Evolutionary conservation across 345 rosid species (phyloP).

Genomic region (Aquilaria malaccensis): DNA sequence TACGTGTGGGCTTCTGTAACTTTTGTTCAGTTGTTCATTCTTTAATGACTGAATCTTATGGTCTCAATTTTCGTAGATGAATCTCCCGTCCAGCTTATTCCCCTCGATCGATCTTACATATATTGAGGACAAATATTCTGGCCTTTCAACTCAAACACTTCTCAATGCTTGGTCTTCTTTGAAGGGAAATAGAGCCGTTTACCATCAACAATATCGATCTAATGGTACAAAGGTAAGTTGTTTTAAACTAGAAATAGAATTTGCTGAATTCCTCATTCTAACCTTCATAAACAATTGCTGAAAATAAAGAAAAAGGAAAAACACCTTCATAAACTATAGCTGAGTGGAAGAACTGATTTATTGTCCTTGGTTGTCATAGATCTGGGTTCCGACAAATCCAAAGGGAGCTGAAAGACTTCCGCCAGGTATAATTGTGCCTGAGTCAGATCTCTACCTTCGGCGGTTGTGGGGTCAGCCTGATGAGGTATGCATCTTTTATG

Average conservation of each 20-base stretch:
- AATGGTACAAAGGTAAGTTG: slow-evolving; percentile 51
- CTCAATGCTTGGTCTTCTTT: slow-evolving; percentile 67
- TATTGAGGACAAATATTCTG: slow-evolving; percentile 73
- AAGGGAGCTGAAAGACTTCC: slow-evolving; percentile 91
- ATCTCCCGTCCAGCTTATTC: slow-evolving; percentile 70
- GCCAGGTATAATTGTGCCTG: slow-evolving; percentile 63
- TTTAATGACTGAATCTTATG: slow-evolving; percentile 1
- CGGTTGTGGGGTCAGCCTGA: slow-evolving; percentile 79
- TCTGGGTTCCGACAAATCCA: slow-evolving; percentile 93
- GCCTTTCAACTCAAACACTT: slow-evolving; percentile 63
- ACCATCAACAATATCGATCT: slow-evolving; percentile 16
- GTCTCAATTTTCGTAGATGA: slow-evolving; percentile 47
- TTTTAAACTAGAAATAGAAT: neutral
- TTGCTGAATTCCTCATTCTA: too few species aligned
- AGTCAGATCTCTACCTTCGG: slow-evolving; percentile 74
- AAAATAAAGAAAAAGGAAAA: too few species aligned
- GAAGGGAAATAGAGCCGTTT: slow-evolving; percentile 27
- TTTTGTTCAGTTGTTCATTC: slow-evolving; percentile 2
- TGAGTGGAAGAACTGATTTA: slow-evolving; percentile 5
- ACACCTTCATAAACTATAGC: too few species aligned
- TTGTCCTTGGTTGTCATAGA: slow-evolving; percentile 33
- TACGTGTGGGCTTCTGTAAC: neutral
- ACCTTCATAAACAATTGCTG: too few species aligned
- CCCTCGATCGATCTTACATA: slow-evolving; percentile 80
- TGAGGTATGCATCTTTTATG: slow-evolving; percentile 42